phyloP scores from a whole-genome alignment of 768 basidiomycete genomes.

The Tremella yokohamensis region DNA sequence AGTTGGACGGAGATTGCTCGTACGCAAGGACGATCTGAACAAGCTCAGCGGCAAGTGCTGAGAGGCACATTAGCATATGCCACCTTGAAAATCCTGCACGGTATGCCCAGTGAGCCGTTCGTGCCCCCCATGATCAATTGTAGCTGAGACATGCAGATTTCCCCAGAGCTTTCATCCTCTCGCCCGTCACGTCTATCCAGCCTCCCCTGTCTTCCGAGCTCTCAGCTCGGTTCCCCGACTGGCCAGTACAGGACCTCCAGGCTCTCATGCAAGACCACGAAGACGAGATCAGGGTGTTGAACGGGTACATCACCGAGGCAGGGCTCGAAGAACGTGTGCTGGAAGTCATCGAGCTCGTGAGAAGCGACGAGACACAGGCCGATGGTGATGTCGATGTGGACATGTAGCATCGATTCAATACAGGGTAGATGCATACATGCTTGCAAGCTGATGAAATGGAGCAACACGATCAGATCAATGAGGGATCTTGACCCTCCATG shows the following conservation, averaged over 20 bases:
- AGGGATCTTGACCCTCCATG: constrained; percentile 45
- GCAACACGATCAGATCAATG: constrained; percentile 21
- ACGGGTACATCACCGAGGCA: constrained; percentile 28
- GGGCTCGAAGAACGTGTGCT: constrained; percentile 43
- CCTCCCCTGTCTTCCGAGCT: constrained; percentile 39
- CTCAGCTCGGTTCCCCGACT: constrained; percentile 42
- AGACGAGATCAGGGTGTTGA: constrained; percentile 41
- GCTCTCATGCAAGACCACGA: constrained; percentile 46
- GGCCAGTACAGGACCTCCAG: constrained; percentile 31
- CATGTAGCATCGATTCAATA: constrained; percentile 6
- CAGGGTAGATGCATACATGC: too few relatives aligned
- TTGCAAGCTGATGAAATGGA: too few relatives aligned
- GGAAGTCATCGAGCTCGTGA: constrained; percentile 46
- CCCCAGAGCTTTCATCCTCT: constrained; percentile 36
- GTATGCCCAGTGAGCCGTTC: not conserved
- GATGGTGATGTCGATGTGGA: constrained; percentile 20
- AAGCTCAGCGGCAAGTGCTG: constrained; percentile 69
- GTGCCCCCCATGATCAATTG: not conserved
- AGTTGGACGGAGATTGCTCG: constrained; percentile 77
- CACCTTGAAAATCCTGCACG: constrained; percentile 55
- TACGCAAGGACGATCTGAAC: constrained; percentile 72
- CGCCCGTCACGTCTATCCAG: constrained; percentile 29
- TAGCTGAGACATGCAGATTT: constrained; percentile 16
- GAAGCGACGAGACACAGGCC: constrained; percentile 11
- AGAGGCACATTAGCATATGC: constrained; percentile 70